Conservation (phyloP, 495 filamentous ascomycete genomes). For the Trichoderma gamsii region DNA sequence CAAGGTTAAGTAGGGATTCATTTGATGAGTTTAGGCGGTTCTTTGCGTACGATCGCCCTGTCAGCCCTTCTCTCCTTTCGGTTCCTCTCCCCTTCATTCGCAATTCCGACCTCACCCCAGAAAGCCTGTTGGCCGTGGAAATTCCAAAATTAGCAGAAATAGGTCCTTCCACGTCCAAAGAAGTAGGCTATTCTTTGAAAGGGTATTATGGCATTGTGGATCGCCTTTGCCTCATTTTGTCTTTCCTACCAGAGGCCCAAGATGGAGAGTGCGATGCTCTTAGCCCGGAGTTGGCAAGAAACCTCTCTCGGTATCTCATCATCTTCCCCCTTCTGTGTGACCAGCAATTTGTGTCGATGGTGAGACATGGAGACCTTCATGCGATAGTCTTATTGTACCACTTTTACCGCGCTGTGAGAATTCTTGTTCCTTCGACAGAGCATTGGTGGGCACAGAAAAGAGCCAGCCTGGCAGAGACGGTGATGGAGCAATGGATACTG, state of each 20-base stretch:
- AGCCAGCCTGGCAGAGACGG: neutral
- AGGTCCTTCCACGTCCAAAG: neutral
- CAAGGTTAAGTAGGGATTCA: neutral
- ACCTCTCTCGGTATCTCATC: constrained; percentile 8
- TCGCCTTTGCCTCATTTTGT: constrained; percentile 17
- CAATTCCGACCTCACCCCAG: neutral
- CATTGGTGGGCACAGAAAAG: constrained; percentile 21
- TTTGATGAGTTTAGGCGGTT: neutral
- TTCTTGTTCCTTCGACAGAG: constrained; percentile 17
- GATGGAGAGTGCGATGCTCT: neutral
- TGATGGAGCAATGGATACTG: neutral
- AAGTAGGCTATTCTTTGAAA: neutral
- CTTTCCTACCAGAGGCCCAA: constrained; percentile 15
- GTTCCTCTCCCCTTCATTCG: neutral
- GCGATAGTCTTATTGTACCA: constrained; percentile 20
- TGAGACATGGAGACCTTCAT: constrained; percentile 15
- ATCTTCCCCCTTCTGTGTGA: constrained; percentile 11
- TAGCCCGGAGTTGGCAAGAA: neutral
- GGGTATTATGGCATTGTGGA: neutral
- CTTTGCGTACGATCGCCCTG: neutral
- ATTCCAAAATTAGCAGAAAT: neutral
- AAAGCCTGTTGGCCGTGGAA: neutral
- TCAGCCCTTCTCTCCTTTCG: neutral
- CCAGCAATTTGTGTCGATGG: constrained; percentile 14
- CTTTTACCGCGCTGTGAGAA: constrained; percentile 20